Evolutionary conservation across 1,284 basidiomycete genomes (phyloP).

Genomic region (Ustilago esculenta): DNA sequence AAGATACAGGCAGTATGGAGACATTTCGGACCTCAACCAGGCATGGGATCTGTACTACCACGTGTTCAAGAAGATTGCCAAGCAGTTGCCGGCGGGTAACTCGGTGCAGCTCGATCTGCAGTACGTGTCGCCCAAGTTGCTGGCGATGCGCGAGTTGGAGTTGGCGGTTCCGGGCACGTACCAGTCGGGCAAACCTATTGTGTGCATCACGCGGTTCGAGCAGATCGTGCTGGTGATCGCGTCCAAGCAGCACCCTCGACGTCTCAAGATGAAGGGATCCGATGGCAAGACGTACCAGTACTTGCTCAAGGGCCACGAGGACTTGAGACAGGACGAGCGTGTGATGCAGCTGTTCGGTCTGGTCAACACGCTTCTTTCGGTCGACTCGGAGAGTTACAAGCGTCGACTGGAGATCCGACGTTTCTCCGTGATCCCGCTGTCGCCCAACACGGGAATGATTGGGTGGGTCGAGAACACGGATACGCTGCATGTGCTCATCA

Average conservation of each 20-base stretch:
- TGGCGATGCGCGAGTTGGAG: conserved; percentile 88
- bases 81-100: conserved; percentile 87
- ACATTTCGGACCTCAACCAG: conserved; percentile 87
- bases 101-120: conserved; percentile 85
- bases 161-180: conserved; percentile 97
- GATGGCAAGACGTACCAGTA: conserved; percentile 96
- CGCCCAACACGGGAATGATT: conserved; percentile 92
- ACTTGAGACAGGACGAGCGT: conserved; percentile 96
- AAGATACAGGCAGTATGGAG: conserved; percentile 85
- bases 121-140: conserved; percentile 92
- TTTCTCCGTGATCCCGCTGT: conserved; percentile 92
- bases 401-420: conserved; percentile 92
- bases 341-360: conserved; percentile 99
- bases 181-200: conserved; percentile 84
- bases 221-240: conserved; percentile 77
- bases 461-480: conserved; percentile 98
- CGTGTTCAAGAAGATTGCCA: conserved; percentile 94
- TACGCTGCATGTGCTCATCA: conserved; percentile 96
- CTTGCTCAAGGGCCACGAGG: conserved; percentile 95
- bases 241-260: conserved; percentile 97
- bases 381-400: conserved; percentile 95
- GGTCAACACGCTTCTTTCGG: conserved; percentile 91
- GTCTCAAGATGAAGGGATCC: conserved; percentile 85
- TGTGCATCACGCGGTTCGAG: conserved; percentile 79
- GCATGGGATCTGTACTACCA: conserved; percentile 99